Evolutionary conservation across 805 yeast genomes (phyloP), one percentile per base, ranked within the genome.

Genomic region (Sugiyamaella floridensis): DNA sequence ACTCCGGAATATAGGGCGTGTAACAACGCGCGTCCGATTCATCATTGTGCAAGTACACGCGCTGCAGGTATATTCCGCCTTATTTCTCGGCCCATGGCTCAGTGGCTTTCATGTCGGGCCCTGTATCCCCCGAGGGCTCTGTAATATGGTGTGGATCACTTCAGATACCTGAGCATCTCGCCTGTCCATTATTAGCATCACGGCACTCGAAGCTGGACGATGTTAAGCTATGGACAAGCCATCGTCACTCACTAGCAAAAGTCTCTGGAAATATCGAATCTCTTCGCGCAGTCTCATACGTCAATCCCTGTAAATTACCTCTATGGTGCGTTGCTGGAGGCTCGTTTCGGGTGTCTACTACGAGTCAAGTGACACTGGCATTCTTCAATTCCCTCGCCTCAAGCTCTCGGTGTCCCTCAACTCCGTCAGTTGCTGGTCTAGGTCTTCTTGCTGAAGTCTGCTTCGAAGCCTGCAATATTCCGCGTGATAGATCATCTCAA

Each of bases 261-360:
- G 42, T 43, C 16, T 20, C 40, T 12, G 19, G 34, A 19, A 20
- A 48, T 15, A 28, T 46, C 16, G 29, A 46, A 14, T n/a, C 15
- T 18, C 47, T 51, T 8, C 16, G 29, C 11, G 34, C 16, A 16
- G 46, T 46, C 8, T 47, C 49, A 11, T 57, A 50, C 45, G 48
- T 55, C 12, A 51, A 57, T 44, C 49, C 52, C 16, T 20, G 46
- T 10, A 34, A 37, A 40, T 19, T 57, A 9, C 58, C 60, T 4
- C 43, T 53, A 5, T 57, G 60, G 60, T 18, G 48, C 15, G 41
- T 57, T 10, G 20, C 44, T 15, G 56, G 60, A 34, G 51, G 53
- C 15, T 44, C 45, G 16, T 34, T 56, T 22, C 49, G 52, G 4
- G 56, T 56, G n/a, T 45, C 29, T 34, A 40, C 51, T 7, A 16